Base-by-base conservation (phyloP, 1,284 basidiomycete species). In the Cryptococcus maquisensis region DNA sequence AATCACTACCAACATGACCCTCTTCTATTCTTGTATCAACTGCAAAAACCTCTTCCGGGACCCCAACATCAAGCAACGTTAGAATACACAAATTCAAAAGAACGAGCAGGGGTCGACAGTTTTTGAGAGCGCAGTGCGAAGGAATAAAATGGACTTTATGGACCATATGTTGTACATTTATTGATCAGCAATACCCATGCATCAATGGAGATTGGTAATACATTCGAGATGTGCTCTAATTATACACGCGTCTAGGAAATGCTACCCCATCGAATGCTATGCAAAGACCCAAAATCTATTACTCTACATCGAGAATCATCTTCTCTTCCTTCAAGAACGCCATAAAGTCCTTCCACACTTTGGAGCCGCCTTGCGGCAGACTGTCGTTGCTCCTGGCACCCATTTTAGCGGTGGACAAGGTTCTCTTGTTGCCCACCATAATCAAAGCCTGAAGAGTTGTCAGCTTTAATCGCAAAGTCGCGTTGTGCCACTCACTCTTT, bases 11-110 rank as follows among this genome's bases (percentile, higher is more conserved):
- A 75, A 75, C 59, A 77, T 77, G 92, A 90, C 90, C 40, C 81
- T 95, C 1, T 96, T 95, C 79, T 95, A 86, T 73, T 88, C 90
- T 45, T 96, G 92, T 71, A 83, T 84, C n/a, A 85, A 86, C 69
- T 96, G 90, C 74, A 86, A 87, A 64, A 78, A 87, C 58, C 82
- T 80, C 57, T 93, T 87, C 75, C 81, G 82, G 54, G 90, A 93
- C 72, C 85, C 88, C 8, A 64, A 60, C 9, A 63, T 66, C 55
- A 64, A 66, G 58, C 49, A 47, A 9, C 54, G 54, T 32, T 32
- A 32, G 5, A 32, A 41, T 59, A 54, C 24, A 10, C 26, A 28
- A 18, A 15, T 23, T 2, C 44, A 12, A 16, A 5, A 24, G 28
- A 28, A 4, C 13, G 18, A 13, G 13, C 26, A 18, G 6, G 40